Percentiles rank a stretch among this genome's conserved stretches.
These are phyloP conservation scores for Clarireedia homoeocarpa DNA, from an alignment of 2,329 filamentous ascomycete genomes.

Conservation along the genomic window DNA sequence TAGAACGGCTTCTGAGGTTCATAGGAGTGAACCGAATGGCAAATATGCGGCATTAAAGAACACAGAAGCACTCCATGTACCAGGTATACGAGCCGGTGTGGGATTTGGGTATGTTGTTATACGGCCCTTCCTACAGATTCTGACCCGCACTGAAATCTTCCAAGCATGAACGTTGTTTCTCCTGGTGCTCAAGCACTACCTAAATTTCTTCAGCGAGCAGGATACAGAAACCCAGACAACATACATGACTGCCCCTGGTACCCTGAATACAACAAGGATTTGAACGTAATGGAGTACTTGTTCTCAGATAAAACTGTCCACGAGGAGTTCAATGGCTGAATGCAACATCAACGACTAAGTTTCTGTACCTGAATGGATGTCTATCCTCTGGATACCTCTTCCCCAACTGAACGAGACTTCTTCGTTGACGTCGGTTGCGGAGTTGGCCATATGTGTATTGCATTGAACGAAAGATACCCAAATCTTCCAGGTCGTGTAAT, in stretches of 20 bases:
- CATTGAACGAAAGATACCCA: conserved; percentile 29
- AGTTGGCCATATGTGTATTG: conserved; percentile 31
- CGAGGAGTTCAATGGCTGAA: not conserved
- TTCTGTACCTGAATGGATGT: not conserved
- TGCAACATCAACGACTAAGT: not conserved
- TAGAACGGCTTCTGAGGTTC: not conserved
- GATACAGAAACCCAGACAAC: not conserved
- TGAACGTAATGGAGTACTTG: not conserved
- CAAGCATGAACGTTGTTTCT: not conserved
- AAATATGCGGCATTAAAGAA: not conserved
- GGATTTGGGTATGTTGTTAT: not conserved
- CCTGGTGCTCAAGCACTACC: not conserved
- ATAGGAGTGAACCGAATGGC: not conserved
- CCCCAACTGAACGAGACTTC: conserved; percentile 9
- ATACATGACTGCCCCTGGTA: not conserved
- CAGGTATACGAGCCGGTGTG: not conserved
- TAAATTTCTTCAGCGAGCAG: not conserved
- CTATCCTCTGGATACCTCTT: not conserved
- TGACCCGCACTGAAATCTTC: too few relatives aligned
- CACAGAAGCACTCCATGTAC: not conserved
- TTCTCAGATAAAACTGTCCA: not conserved
- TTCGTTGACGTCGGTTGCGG: conserved; percentile 36
- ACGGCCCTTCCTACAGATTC: too few relatives aligned
- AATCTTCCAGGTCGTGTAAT: conserved; percentile 30
- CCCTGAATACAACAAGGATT: not conserved